Base-by-base conservation (phyloP, 805 yeast genomes). In the Barnettozyma wickerhamii region DNA sequence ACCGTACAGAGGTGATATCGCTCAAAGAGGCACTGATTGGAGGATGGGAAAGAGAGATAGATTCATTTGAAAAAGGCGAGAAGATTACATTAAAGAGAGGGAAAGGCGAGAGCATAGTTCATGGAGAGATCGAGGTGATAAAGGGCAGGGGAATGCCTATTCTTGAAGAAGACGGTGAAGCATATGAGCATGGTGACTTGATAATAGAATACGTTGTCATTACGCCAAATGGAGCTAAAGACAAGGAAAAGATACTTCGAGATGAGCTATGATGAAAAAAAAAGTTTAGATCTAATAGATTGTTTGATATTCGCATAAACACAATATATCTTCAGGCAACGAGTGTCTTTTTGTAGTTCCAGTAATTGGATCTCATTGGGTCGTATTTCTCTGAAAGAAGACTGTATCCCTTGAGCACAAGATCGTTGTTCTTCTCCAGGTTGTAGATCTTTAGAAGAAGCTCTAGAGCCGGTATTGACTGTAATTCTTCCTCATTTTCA, bases 101-200 rank as follows among this genome's bases (percentile, higher is more conserved):
- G 3, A 47, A 52, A 7, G 89, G 90, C 15, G 64, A 64, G 24
- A 55, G 70, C 9, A 79, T 85, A 2, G 48, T 65, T 33, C 66
- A 79, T 53, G 95, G 95, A 3, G 84, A 87, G 49, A 68, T 84
- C 7, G 96, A 93, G 59, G 61, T 71, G 3, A 49, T 91, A 26
- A 64, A 69, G 46, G 89, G 85, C 6, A 81, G 75, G 52, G 99
- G 99, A 19, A 88, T 93, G 97, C 98, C 98, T 3, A 46, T 69
- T 5, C 50, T 54, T 19, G 71, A 65, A 30, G 70, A 70, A 19
- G 44, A 42, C 29, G 66, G 65, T 18, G 78, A 72, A 35, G 34
- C 24, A 7, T 30, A 36, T 15, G 72, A 75, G 57, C 68, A 63
- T 58, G 79, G 85, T 49, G 77, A 77, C 51, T 58, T 76, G 47